Conservation (phyloP, 192 early-diverging fungal genomes). For the Entophlyctis luteolus region DNA sequence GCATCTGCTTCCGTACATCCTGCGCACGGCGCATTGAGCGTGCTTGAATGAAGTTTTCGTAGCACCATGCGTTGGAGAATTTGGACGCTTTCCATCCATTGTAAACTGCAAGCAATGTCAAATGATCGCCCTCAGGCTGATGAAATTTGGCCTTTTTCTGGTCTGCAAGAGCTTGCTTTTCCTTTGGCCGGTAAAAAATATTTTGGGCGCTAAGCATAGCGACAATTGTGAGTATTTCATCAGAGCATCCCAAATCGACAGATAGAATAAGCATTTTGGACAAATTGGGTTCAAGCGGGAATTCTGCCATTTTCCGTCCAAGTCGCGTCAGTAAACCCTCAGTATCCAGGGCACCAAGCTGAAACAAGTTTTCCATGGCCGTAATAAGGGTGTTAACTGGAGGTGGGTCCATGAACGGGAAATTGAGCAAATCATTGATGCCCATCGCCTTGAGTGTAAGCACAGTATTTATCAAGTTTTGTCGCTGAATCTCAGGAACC, state of each 20-base stretch:
- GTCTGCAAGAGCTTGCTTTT: constrained; percentile 89
- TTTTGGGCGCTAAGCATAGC: constrained; percentile 71
- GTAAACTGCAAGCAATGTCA: constrained; percentile 92
- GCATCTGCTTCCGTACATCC: constrained; percentile 93
- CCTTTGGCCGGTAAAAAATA: constrained; percentile 95
- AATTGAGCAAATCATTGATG: constrained; percentile 93
- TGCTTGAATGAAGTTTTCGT: constrained; percentile 92
- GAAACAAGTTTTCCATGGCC: constrained; percentile 87
- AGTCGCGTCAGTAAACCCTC: constrained; percentile 88
- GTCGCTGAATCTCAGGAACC: constrained; percentile 94
- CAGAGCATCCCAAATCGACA: constrained; percentile 88
- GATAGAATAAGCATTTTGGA: constrained; percentile 91
- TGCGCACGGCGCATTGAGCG: constrained; percentile 88
- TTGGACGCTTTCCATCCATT: constrained; percentile 94
- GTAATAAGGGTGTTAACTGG: constrained; percentile 86
- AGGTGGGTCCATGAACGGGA: constrained; percentile 99
- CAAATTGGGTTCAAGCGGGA: constrained; percentile 88
- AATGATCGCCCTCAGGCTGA: constrained; percentile 96
- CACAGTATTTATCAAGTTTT: constrained; percentile 87
- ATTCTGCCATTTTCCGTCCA: constrained; percentile 97
- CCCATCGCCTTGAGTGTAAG: constrained; percentile 91
- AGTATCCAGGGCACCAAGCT: constrained; percentile 86
- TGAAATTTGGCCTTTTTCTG: constrained; percentile 96
- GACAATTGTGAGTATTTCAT: constrained; percentile 78
- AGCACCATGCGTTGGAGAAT: constrained; percentile 92